Base-by-base conservation (phyloP, 805 yeast species). In the Cyberlindnera euphorbiiphila region DNA sequence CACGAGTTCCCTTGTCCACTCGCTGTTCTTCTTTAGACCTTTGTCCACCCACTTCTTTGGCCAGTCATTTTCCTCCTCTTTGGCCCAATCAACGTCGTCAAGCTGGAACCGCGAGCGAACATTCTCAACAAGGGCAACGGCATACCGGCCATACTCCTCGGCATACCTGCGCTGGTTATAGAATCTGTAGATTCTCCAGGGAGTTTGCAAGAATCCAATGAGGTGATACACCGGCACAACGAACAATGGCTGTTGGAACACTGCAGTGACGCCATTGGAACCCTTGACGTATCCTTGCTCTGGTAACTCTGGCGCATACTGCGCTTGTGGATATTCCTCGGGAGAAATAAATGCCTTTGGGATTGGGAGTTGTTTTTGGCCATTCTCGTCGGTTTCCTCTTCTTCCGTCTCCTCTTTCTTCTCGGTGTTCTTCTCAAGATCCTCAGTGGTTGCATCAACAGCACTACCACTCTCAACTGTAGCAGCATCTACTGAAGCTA, bases 41-140 rank as follows among this genome's bases (percentile, higher is more conserved):
- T 70, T 72, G 47, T 77, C 71, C 23, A 85, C 83, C 96, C 97
- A 91, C 41, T 72, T 71, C 37, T 66, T 60, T 11, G 96, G 96
- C 97, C 97, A 91, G 47, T 85, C 91, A 6, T 59, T 53, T 56
- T 89, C 96, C 58, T 88, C 96, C 28, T 67, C 76, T 36, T 64
- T 52, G 38, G 63, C 71, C 15, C 59, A 34, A 13, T 61, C 60
- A 13, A 61, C 54, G 39, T 76, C 78, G 4, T 51, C 49, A 9
- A 54, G 41, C 31, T 66, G 59, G 51, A 76, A 84, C 9, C 77
- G 74, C 33, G 94, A 67, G 4, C 65, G 54, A 6, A 41, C 20
- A 39, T 69, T 60, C 29, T 71, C 68, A 22, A 76, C 76, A 1
- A 72, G 58, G 0, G 76, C 71, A 11, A 76, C 69, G 0, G 87